Evolutionary conservation across 768 basidiomycete species (phyloP).

Genomic region (Boletus rex-veris): DNA sequence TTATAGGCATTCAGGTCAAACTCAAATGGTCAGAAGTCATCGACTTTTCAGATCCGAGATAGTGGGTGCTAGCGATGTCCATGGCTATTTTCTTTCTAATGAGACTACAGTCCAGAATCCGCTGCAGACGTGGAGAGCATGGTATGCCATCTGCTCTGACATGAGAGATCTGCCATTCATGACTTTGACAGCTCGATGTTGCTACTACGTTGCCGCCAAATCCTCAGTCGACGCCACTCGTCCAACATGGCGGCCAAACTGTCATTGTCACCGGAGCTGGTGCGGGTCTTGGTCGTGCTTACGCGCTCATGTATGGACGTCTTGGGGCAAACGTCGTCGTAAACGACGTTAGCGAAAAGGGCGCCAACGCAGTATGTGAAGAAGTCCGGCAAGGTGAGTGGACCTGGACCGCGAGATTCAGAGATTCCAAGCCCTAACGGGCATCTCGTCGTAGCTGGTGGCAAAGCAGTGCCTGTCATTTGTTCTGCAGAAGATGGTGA

Average conservation of each 20-base stretch:
- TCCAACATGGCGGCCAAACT: constrained; percentile 86
- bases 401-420: not conserved
- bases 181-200: constrained; percentile 50
- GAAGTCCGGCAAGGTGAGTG: constrained; percentile 74
- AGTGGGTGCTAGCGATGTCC: constrained; percentile 45
- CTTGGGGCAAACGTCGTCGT: constrained; percentile 97
- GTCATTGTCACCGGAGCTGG: constrained; percentile 95
- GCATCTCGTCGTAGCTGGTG: constrained; percentile 57
- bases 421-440: not conserved
- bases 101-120: constrained; percentile 52
- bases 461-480: constrained; percentile 78
- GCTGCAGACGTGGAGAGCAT: constrained; percentile 59
- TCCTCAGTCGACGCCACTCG: constrained; percentile 59
- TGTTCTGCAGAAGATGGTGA: constrained; percentile 93
- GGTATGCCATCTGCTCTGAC: constrained; percentile 32
- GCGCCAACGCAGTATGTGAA: constrained; percentile 78
- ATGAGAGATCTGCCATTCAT: not conserved
- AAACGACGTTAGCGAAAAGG: constrained; percentile 90
- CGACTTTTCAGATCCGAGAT: constrained; percentile 68
- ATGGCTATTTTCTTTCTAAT: constrained; percentile 6
- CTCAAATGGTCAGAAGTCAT: constrained; percentile 77
- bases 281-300: constrained; percentile 88
- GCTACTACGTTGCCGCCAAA: constrained; percentile 67
- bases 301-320: constrained; percentile 86
- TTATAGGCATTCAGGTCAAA: constrained; percentile 54